Percentiles rank a stretch among this genome's conserved stretches.
These are phyloP conservation scores for Boletus sp. DNA, from an alignment of 1,284 basidiomycete species.

Conservation along the genomic window DNA sequence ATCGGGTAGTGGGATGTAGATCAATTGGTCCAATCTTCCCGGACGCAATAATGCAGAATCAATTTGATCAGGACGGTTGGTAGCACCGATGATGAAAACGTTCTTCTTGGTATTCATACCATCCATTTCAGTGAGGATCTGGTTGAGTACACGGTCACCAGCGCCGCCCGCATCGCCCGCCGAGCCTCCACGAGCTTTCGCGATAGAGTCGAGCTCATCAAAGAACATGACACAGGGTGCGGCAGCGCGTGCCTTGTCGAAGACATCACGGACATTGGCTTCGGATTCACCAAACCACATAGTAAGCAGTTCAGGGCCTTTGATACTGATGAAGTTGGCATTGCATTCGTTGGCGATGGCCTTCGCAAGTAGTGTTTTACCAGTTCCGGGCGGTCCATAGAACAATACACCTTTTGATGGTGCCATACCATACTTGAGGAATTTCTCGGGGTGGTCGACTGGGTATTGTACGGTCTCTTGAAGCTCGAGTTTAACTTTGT, in stretches of 20 bases:
- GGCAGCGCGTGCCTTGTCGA: slow-evolving; percentile 99
- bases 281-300: slow-evolving; percentile 99
- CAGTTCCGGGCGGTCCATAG: slow-evolving; percentile 96
- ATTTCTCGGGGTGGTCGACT: slow-evolving; percentile 99
- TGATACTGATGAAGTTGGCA: slow-evolving; percentile 98
- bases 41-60: slow-evolving; percentile 97
- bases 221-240: slow-evolving; percentile 99
- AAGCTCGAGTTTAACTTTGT: slow-evolving; percentile 99
- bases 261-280: slow-evolving; percentile 98
- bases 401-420: slow-evolving; percentile 99
- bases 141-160: slow-evolving; percentile 96
- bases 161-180: slow-evolving; percentile 93
- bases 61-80: slow-evolving; percentile 99
- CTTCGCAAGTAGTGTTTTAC: slow-evolving; percentile 95
- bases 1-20: slow-evolving; percentile 94
- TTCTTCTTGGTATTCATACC: slow-evolving; percentile 99
- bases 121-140: slow-evolving; percentile 99
- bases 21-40: slow-evolving; percentile 96
- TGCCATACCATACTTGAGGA: slow-evolving; percentile 99
- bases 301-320: slow-evolving; percentile 95
- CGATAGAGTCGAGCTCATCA: slow-evolving; percentile 98
- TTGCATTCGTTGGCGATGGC: slow-evolving; percentile 99
- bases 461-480: slow-evolving; percentile 99
- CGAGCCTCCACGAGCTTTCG: slow-evolving; percentile 88
- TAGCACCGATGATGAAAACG: slow-evolving; percentile 98